These are phyloP conservation scores for Xanthoparmelia taractica DNA, from an alignment of 495 filamentous ascomycete genomes.

Conservation along the genomic window DNA sequence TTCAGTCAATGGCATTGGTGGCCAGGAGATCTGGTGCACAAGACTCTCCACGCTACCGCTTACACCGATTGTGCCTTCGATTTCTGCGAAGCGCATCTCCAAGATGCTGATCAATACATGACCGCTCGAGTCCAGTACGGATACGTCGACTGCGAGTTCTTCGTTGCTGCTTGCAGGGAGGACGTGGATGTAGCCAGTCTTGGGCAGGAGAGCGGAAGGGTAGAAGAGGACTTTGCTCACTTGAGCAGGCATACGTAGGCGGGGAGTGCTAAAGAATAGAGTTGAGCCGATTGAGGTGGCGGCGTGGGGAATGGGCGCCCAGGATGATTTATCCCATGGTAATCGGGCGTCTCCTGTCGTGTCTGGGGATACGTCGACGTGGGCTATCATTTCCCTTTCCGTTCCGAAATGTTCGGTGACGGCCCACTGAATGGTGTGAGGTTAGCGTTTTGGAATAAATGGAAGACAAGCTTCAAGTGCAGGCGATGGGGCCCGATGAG, in stretches of 20 bases:
- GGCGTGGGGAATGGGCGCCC: slow-evolving; percentile 41
- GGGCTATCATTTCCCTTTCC: slow-evolving; percentile 38
- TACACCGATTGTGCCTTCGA: slow-evolving; percentile 32
- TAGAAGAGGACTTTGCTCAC: slow-evolving; percentile 27
- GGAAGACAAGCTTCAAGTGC: not conserved
- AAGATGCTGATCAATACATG: slow-evolving; percentile 15
- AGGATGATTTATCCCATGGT: slow-evolving; percentile 34
- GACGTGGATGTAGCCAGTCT: slow-evolving; percentile 29
- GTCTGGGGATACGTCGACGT: slow-evolving; percentile 31
- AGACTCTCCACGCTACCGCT: slow-evolving; percentile 29
- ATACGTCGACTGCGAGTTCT: not conserved
- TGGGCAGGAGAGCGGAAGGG: slow-evolving; percentile 17
- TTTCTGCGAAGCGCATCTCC: slow-evolving; percentile 35
- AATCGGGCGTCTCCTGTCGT: slow-evolving; percentile 8
- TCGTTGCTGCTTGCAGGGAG: not conserved
- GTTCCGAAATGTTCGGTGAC: slow-evolving; percentile 37
- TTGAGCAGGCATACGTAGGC: slow-evolving; percentile 39
- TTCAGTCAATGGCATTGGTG: slow-evolving; percentile 27
- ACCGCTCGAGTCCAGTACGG: not conserved
- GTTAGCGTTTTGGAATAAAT: not conserved
- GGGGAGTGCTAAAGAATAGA: slow-evolving; percentile 36
- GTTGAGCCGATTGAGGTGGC: slow-evolving; percentile 42
- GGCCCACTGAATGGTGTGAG: slow-evolving; percentile 26
- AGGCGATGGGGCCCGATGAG: not conserved
- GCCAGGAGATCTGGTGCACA: slow-evolving; percentile 35